Evolutionary conservation across 192 early-diverging fungal species (phyloP), one percentile per base, ranked within the genome.

Genomic region (Glomus cerebriforme): DNA sequence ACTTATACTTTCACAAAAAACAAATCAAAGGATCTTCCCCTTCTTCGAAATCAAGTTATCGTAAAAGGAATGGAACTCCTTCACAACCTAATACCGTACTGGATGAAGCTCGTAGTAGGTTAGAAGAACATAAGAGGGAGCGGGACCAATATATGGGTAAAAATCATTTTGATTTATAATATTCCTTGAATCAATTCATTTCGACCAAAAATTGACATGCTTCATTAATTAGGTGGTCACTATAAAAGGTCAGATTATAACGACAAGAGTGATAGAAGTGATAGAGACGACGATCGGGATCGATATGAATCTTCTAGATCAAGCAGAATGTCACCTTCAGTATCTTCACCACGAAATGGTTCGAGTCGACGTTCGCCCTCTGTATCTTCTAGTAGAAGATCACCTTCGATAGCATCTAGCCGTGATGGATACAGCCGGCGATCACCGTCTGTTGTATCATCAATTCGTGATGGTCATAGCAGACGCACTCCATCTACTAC

Each of bases 1-100:
- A 43, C 39, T 43, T 43, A 43, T 43, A 43, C 39, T 43, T 43
- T 43, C 39, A 43, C 39, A 43, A 43, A 43, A n/a, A 43, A 43
- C 39, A 43, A 43, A 43, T 43, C 65, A 67, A 31, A 67, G 29
- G 32, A 31, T 67, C 10, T 7, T 34, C 32, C 17, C 31, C 32
- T 12, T 1, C 22, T 34, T 19, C 12, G 27, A 82, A 79, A 75
- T 82, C 79, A 12, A 43, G 12, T 29, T 82, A 76, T 63, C 78
- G 78, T 24, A 73, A 10, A 10, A 43, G 22, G 8, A 60, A 69
- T 29, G 85, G 85, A 12, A 85, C 85, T 29, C 31, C 87, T 39
- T 47, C 81, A 65, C 79, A 84, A 29, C 1, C 39, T 43, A 43
- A 43, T 43, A 43, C 10, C 10, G 74, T 82, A 54, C 77, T 82